These are phyloP conservation scores for Solanum raphanifolium DNA, from an alignment of 257 asterid genomes.

Conservation along the genomic window DNA sequence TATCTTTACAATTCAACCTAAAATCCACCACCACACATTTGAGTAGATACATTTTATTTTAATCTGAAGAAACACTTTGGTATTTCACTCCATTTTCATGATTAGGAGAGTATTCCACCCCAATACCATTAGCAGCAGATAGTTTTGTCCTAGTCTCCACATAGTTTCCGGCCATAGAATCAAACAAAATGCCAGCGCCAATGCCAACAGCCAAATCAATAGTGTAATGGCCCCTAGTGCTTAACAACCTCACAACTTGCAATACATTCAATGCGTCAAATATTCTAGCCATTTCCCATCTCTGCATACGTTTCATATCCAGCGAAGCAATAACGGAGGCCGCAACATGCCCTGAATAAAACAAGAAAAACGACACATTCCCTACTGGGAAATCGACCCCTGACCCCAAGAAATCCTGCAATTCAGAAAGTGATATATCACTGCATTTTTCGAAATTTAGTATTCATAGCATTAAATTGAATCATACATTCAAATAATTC, in stretches of 20 bases:
- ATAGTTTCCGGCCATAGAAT: constrained; percentile 68
- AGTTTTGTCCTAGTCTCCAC: constrained; percentile 32
- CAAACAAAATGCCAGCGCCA: constrained; percentile 81
- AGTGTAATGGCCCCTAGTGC: constrained; percentile 92
- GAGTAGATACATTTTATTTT: neutral
- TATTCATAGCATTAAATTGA: neutral
- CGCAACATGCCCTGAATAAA: constrained; percentile 88
- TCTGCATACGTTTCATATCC: constrained; percentile 76
- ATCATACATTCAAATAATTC: neutral
- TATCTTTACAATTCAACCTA: neutral
- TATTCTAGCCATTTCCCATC: constrained; percentile 55
- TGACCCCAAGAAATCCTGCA: constrained; percentile 81
- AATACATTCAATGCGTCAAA: constrained; percentile 60
- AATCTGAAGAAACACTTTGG: neutral
- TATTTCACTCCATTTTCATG: neutral
- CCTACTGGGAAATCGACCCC: constrained; percentile 95
- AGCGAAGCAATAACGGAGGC: constrained; percentile 85
- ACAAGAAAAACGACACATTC: constrained; percentile 84
- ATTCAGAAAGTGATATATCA: neutral
- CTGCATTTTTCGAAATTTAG: neutral
- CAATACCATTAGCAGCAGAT: neutral
- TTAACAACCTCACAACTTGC: constrained; percentile 69
- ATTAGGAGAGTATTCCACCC: neutral
- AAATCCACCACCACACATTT: neutral
- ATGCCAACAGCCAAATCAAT: constrained; percentile 79